Percentiles rank a stretch among this genome's conserved stretches.
phyloP scores from a whole-genome alignment of 805 yeast genomes.

The Helenozyma baotianmanensis region DNA sequence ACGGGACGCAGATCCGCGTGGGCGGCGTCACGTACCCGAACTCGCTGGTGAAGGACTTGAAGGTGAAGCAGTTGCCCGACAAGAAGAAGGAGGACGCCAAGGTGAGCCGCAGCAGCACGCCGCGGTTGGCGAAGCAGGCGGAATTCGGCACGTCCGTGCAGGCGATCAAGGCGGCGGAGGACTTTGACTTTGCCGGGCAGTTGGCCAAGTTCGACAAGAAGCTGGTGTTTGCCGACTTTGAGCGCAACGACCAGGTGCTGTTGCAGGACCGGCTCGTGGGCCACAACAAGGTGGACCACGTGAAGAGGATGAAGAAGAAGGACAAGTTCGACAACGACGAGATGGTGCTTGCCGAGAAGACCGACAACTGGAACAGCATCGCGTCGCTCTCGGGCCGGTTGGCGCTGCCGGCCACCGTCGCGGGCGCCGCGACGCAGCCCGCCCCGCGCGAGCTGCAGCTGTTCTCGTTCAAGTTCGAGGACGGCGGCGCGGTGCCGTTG shows the following conservation, averaged over 20 bases:
- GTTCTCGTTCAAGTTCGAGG: slow-evolving; percentile 10
- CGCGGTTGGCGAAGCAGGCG: slow-evolving; percentile 17
- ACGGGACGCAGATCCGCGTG: slow-evolving; percentile 23
- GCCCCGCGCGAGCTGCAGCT: slow-evolving; percentile 7
- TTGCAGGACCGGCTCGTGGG: slow-evolving; percentile 67
- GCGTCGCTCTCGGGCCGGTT: slow-evolving; percentile 19
- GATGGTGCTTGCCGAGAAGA: slow-evolving; percentile 50
- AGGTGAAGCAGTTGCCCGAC: slow-evolving; percentile 52
- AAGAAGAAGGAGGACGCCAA: slow-evolving; percentile 16
- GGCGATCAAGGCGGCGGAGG: slow-evolving; percentile 45
- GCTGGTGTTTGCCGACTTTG: slow-evolving; percentile 73
- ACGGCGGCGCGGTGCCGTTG: slow-evolving; percentile 39
- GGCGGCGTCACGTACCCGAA: slow-evolving; percentile 27
- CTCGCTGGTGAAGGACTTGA: slow-evolving; percentile 46
- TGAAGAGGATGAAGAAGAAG: slow-evolving; percentile 17
- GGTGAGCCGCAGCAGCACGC: slow-evolving; percentile 9
- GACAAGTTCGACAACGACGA: slow-evolving; percentile 65
- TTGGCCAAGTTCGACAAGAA: slow-evolving; percentile 77
- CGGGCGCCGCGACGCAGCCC: slow-evolving; percentile 1
- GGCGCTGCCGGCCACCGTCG: slow-evolving; percentile 11
- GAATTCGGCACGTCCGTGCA: slow-evolving; percentile 48
- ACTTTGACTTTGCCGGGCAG: slow-evolving; percentile 83
- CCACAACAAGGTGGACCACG: slow-evolving; percentile 51
- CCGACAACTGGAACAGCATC: slow-evolving; percentile 53
- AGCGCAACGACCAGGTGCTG: slow-evolving; percentile 54